phyloP scores from a whole-genome alignment of 1,284 basidiomycete species.

The Trichosporon sp. region DNA sequence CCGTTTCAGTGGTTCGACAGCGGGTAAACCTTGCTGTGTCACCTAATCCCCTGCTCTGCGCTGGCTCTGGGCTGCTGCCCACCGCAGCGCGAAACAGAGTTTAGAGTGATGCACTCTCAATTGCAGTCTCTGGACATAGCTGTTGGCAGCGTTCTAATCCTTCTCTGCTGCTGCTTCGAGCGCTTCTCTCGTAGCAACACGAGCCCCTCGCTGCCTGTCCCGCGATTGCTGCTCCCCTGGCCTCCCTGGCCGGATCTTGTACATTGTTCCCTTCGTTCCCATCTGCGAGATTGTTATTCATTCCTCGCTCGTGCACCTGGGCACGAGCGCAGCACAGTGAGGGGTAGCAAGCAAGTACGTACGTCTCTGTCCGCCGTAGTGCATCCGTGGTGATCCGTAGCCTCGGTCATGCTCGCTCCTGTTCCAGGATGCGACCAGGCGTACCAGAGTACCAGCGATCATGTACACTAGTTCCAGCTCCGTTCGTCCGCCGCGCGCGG shows the following conservation, averaged over 20 bases:
- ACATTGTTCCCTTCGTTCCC: neutral
- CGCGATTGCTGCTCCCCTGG: neutral
- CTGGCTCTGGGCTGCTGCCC: neutral
- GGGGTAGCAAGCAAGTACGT: neutral
- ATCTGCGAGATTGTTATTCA: neutral
- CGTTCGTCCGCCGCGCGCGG: neutral
- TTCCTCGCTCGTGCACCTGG: neutral
- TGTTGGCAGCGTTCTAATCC: neutral
- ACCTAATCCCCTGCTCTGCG: neutral
- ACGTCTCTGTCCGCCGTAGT: neutral
- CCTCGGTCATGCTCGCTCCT: neutral
- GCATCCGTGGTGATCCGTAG: neutral
- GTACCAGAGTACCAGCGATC: neutral
- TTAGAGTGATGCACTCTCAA: neutral
- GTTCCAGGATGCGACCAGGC: neutral
- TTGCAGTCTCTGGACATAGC: neutral
- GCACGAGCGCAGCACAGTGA: neutral
- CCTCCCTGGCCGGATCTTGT: neutral
- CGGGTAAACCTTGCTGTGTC: neutral
- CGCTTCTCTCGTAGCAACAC: no score
- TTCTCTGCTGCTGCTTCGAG: neutral
- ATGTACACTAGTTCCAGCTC: neutral
- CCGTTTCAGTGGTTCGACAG: slow-evolving; percentile 2
- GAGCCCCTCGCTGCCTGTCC: neutral
- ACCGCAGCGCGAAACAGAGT: neutral